Conservation (phyloP, 495 filamentous ascomycete genomes). For the Cairneyella variabilis region DNA sequence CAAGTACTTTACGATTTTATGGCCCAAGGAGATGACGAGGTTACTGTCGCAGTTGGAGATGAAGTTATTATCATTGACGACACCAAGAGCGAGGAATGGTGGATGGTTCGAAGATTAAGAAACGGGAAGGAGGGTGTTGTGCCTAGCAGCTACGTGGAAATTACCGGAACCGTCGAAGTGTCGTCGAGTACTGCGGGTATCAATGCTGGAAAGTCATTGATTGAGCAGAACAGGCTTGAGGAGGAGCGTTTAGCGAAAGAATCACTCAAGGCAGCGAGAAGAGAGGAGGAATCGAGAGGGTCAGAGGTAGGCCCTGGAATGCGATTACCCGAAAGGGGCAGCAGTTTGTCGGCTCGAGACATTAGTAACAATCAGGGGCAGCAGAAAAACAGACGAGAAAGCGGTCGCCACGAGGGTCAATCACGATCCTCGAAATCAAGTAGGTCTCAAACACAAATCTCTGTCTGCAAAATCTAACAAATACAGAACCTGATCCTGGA, state of each 20-base stretch:
- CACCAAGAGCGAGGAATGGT: slow-evolving; percentile 93
- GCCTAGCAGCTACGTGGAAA: slow-evolving; percentile 93
- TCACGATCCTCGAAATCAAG: slow-evolving; percentile 57
- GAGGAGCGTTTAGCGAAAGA: slow-evolving; percentile 77
- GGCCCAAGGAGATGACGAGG: slow-evolving; percentile 95
- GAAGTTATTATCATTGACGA: slow-evolving; percentile 91
- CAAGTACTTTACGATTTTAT: slow-evolving; percentile 91
- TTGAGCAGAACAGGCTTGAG: slow-evolving; percentile 80
- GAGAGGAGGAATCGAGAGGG: slow-evolving; percentile 50
- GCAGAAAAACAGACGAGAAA: slow-evolving; percentile 71
- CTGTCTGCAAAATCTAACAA: too few relatives aligned
- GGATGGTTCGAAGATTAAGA: slow-evolving; percentile 86
- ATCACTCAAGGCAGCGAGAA: slow-evolving; percentile 56
- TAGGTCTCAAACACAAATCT: slow-evolving; percentile 47
- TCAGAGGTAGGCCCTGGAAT: slow-evolving; percentile 77
- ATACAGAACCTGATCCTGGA: slow-evolving; percentile 71
- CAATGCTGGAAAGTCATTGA: slow-evolving; percentile 64
- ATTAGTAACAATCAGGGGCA: slow-evolving; percentile 51
- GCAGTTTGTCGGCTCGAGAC: slow-evolving; percentile 56
- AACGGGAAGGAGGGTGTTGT: slow-evolving; percentile 96
- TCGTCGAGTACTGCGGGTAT: slow-evolving; percentile 45
- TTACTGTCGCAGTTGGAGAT: slow-evolving; percentile 84
- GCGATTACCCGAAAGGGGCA: slow-evolving; percentile 63
- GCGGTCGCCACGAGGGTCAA: slow-evolving; percentile 41
- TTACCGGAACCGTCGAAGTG: slow-evolving; percentile 58